Base-by-base conservation (phyloP, 306 rosid species). In the Heteromeles arbutifolia region DNA sequence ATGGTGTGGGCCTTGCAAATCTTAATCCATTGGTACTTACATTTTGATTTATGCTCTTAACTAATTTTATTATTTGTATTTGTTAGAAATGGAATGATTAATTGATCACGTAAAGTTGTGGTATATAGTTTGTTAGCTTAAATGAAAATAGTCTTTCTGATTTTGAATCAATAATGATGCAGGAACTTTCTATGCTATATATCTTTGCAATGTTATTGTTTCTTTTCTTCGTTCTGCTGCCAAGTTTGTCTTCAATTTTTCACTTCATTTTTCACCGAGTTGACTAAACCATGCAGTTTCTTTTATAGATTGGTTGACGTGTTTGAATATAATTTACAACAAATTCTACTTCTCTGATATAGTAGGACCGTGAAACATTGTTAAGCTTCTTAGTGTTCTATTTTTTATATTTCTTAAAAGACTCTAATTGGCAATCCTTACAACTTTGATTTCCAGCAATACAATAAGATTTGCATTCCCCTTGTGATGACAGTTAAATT, bases 1-100 rank as follows among this genome's bases (percentile, higher is more conserved):
- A 83, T 44, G 98, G 98, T 26, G 9, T 29, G 65, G 98, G 98
- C 76, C 97, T 91, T 75, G 52, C 83, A 67, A 88, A 90, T 82
- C 15, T 89, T 54, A 92, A 90, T 88, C 87, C 90, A 64, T 65
- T 95, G 99, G 99, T 92, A 90, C 86, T 72, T 75, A 32, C 61
- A 32, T 15, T 76, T 70, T 43, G 15, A 26, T 70, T 74, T 45
- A 41, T 72, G 25, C 25, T 11, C 72, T 66, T 31, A 4, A 11
- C 65, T 65, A 21, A 6, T 73, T 41, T 31, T 59, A 8, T 43
- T 41, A 41, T 15, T 6, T 41, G 13, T 22, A 52, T 65, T 67
- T 6, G 32, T 70, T 22, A 54, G 29, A 71, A n/a, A 32, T 31
- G 22, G 25, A 31, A 52, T 57, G 5, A 39, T 52, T 52, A 24